Evolutionary conservation across 441 rosid genomes (phyloP).

Genomic region (Theobroma grandiflorum): DNA sequence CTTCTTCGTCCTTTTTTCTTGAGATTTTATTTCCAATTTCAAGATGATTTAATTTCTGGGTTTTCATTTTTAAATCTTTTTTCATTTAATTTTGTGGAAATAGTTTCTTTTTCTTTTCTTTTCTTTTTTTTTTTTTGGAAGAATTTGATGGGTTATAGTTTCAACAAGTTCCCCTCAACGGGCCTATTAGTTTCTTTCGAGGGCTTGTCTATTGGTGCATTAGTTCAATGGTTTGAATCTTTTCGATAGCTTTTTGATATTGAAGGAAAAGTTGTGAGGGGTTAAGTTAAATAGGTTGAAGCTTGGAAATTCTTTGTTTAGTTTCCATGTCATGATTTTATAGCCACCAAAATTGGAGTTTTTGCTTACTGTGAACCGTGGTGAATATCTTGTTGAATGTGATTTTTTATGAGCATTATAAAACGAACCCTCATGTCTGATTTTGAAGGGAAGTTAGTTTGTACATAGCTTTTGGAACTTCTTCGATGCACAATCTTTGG

Average conservation of each 20-base stretch:
- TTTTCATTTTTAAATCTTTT: neutral
- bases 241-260: neutral
- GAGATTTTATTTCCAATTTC: neutral
- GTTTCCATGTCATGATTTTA: neutral
- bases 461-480: neutral
- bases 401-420: conserved; percentile 2
- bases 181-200: neutral
- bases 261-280: conserved; percentile 3
- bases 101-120: no score
- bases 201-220: neutral
- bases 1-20: neutral
- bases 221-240: neutral
- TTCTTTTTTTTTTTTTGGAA: neutral
- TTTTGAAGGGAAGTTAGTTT: neutral
- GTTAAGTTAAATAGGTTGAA: neutral
- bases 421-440: neutral
- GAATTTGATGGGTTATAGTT: neutral
- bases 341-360: neutral
- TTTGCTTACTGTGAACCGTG: neutral
- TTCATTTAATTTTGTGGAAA: neutral
- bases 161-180: neutral
- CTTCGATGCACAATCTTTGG: neutral
- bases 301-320: neutral
- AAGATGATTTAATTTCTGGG: conserved; percentile 14
- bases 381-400: neutral